Conservation (phyloP, 495 filamentous ascomycete genomes). For the Aspergillus asperescens region DNA sequence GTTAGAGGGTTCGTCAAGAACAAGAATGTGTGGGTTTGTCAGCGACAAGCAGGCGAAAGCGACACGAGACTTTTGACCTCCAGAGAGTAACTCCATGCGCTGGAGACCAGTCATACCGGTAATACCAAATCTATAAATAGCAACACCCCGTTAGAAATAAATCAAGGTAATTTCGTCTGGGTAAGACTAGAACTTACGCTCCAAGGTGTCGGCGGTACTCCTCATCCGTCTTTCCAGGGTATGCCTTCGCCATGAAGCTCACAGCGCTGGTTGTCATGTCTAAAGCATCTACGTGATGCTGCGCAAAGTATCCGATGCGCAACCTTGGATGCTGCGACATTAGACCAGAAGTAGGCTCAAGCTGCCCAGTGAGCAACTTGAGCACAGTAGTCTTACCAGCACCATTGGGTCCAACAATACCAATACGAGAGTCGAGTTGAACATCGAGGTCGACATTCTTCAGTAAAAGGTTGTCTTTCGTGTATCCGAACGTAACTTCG, state of each 20-base stretch:
- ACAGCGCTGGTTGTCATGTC: slow-evolving; percentile 86
- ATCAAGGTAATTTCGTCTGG: not conserved
- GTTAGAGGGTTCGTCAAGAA: slow-evolving; percentile 97
- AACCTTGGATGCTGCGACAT: slow-evolving; percentile 85
- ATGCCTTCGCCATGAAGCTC: slow-evolving; percentile 89
- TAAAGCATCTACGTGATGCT: slow-evolving; percentile 96
- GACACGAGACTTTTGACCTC: slow-evolving; percentile 97
- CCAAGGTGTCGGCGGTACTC: slow-evolving; percentile 95
- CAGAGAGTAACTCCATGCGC: slow-evolving; percentile 90
- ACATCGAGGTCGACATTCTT: slow-evolving; percentile 89
- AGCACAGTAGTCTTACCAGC: slow-evolving; percentile 97
- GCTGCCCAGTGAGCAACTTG: slow-evolving; percentile 85
- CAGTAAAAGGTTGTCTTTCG: slow-evolving; percentile 71
- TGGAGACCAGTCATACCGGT: slow-evolving; percentile 96
- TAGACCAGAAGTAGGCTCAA: slow-evolving; percentile 68
- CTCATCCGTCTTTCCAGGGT: slow-evolving; percentile 87
- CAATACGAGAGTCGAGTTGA: slow-evolving; percentile 95
- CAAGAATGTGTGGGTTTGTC: slow-evolving; percentile 91
- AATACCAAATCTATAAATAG: slow-evolving; percentile 69
- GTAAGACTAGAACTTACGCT: slow-evolving; percentile 44
- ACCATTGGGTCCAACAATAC: slow-evolving; percentile 97
- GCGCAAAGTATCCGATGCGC: slow-evolving; percentile 92
- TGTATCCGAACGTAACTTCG: slow-evolving; percentile 87
- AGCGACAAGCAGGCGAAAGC: slow-evolving; percentile 93
- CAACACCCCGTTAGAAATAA: slow-evolving; percentile 3